These are phyloP conservation scores for Xylariaceae sp. DNA, from an alignment of 2,329 filamentous ascomycete genomes.

Conservation along the genomic window DNA sequence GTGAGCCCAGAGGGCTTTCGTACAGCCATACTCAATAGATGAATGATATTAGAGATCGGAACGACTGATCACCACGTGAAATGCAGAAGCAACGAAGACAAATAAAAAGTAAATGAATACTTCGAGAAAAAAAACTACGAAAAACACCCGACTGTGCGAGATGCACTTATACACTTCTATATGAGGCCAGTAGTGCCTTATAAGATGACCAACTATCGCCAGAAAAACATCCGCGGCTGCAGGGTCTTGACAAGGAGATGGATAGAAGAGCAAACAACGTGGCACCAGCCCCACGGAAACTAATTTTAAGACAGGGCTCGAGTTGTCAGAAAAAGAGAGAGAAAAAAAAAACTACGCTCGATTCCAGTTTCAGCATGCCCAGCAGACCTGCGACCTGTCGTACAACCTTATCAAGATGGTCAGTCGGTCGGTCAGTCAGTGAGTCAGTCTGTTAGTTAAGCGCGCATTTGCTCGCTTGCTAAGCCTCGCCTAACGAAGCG, in stretches of 20 bases:
- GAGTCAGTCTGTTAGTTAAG: neutral
- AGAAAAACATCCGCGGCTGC: neutral
- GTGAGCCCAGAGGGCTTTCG: conserved; percentile 14
- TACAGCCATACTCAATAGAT: conserved; percentile 20
- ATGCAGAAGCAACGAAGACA: too few species aligned
- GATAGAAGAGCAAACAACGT: conserved; percentile 8
- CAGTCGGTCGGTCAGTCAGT: too few species aligned
- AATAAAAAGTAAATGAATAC: too few species aligned
- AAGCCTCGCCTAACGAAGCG: conserved; percentile 21
- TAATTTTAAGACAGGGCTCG: too few species aligned
- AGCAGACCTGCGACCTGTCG: neutral
- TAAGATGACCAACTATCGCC: conserved; percentile 2
- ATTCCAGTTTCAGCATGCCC: neutral
- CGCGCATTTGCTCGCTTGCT: conserved; percentile 8
- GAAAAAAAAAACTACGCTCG: conserved; percentile 6
- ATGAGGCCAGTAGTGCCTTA: conserved; percentile 4
- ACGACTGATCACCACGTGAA: too few species aligned
- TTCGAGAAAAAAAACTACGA: too few species aligned
- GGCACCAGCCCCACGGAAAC: conserved; percentile 11
- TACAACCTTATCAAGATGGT: too few species aligned
- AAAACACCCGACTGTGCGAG: too few species aligned
- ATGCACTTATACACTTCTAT: neutral
- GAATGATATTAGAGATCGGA: neutral
- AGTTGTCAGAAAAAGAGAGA: too few species aligned
- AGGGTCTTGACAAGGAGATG: neutral